Conservation (phyloP, 2,329 filamentous ascomycete species). For the Pseudopithomyces maydicus region DNA sequence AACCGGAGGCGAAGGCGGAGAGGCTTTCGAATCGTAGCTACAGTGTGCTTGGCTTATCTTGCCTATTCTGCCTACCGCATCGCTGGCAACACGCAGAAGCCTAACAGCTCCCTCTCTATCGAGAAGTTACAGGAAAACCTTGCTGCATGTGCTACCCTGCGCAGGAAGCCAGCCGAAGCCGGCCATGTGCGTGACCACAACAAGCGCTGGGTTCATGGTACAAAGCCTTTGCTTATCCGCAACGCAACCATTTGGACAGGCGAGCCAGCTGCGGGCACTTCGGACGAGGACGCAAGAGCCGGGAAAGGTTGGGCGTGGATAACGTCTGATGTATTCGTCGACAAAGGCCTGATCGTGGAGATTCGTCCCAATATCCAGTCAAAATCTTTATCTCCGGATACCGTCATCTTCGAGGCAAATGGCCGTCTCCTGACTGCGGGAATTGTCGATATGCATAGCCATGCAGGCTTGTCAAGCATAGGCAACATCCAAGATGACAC, state of each 20-base stretch:
- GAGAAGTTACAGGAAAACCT: conserved; percentile 61
- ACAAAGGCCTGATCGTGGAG: conserved; percentile 64
- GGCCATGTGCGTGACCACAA: conserved; percentile 62
- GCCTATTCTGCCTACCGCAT: conserved; percentile 22
- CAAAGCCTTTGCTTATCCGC: conserved; percentile 65
- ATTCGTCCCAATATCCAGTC: conserved; percentile 55
- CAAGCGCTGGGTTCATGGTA: conserved; percentile 64
- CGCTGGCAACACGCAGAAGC: conserved; percentile 19
- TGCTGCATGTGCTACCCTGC: conserved; percentile 61
- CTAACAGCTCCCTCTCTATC: conserved; percentile 51
- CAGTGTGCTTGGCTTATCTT: conserved; percentile 25
- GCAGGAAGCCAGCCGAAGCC: conserved; percentile 60
- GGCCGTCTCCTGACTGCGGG: conserved; percentile 68
- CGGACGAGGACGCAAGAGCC: conserved; percentile 58
- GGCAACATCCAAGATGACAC: conserved; percentile 62
- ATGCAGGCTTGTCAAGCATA: conserved; percentile 58
- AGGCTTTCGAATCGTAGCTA: conserved; percentile 20
- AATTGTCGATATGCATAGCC: conserved; percentile 75
- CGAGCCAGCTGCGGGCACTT: conserved; percentile 61
- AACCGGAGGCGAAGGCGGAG: conserved; percentile 21
- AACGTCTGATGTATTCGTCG: conserved; percentile 63
- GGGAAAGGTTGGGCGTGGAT: conserved; percentile 68
- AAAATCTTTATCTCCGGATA: conserved; percentile 53
- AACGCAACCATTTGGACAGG: conserved; percentile 72
- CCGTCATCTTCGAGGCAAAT: conserved; percentile 60